Base-by-base conservation (phyloP, 1,284 basidiomycete species). In the Termitomyces sp. region DNA sequence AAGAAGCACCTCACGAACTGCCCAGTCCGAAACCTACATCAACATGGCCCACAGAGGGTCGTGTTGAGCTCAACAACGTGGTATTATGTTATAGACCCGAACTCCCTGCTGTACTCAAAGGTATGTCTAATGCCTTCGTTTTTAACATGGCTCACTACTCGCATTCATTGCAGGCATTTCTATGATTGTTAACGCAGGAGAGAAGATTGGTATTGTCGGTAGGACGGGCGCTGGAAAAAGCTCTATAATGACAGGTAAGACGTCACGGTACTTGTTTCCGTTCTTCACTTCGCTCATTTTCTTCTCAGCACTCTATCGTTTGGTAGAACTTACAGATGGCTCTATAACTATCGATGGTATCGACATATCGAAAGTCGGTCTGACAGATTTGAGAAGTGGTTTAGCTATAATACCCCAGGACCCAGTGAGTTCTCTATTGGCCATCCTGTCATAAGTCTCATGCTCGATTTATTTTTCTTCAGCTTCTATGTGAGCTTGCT, bases 351-450 rank as follows among this genome's bases (percentile, higher is more conserved):
- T 90, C 52, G 88, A 90, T 64, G 84, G 76, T 7, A 67, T 88
- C 38, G 84, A 90, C 64, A 83, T 85, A 31, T 84, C 86, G 26
- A 77, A 73, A 59, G 73, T 90, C 44, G 88, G 88, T 7, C 70
- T 91, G 28, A 73, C 73, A 40, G 84, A 89, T 64, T 71, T 91
- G 38, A 75, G 88, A 28, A 82, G 70, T 53, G 77, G 76, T 24
- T 77, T 92, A n/a, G 78, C 93, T 1, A 86, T 97, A 64, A 95
- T 98, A 58, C 93, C 94, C 8, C 94, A 97, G 68, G 94, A 97
- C 61, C 83, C 86, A 49, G 88, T 91, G 67, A 73, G 80, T 67
- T 58, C 31, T 61, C 28, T 33, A 46, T 31, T 21, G 52, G 40
- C 39, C 13, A 51, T 15, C 15, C 28, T 33, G 38, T 55, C 48